Base-by-base conservation (phyloP, 2,329 filamentous ascomycete genomes). In the Aspergillus pseudonomiae region DNA sequence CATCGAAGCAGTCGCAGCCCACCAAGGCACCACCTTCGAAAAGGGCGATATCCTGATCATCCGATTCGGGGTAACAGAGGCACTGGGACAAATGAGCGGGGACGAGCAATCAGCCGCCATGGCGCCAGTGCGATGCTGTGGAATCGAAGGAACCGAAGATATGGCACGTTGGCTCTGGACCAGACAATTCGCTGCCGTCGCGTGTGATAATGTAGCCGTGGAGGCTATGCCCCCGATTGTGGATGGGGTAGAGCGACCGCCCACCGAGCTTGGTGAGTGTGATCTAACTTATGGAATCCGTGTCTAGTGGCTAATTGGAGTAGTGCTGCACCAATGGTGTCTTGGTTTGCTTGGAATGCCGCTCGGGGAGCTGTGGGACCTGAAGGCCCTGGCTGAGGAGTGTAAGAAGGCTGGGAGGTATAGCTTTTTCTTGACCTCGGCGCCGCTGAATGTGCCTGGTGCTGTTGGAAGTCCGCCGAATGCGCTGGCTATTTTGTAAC, bases 81-180 rank as follows among this genome's bases (percentile, higher is more conserved):
- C 45, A 4, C 39, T 72, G 2, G 57, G 52, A 21, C 48, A 55
- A 2, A 69, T 72, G 62, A 67, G 43, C 3, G 67, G 61, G 3
- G 53, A 45, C 1, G 64, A 73, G 32, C 65, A 72, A 62, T 61
- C 57, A 1, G 36, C 56, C 7, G 57, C 63, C 1, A 57, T 71
- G 58, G 50, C 59, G 5, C 55, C 46, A 3, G 41, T 63, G 9
- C 58, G 30, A 4, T 59, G 61, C 10, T 69, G 68, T 14, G 85
- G 84, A 0, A 74, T 85, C 0, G 79, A 83, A 36, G 81, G 81
- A 0, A 80, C 77, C 2, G 73, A 79, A 4, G 80, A 79, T 6
- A 80, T 81, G 21, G 78, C 85, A 3, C 76, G 80, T 10, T 88
- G 85, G 85, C 74, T 88, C 10, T 88, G 85, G 84, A 81, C 87